Conservation (phyloP, 768 basidiomycete species). For the Lentinula sp. region DNA sequence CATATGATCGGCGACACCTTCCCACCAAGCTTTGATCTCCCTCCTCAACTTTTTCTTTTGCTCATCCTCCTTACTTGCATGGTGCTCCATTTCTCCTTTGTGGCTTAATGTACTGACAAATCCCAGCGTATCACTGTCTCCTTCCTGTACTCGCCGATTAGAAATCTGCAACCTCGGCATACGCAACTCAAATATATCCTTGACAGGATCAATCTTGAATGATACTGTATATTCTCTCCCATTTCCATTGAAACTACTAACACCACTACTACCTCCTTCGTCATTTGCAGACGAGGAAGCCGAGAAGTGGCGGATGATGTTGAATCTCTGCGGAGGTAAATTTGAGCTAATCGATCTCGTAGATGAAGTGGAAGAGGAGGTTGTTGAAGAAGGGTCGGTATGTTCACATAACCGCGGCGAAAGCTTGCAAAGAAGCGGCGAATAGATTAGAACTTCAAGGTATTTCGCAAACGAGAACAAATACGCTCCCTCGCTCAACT, state of each 20-base stretch:
- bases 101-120: neutral
- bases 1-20: constrained; percentile 52
- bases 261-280: neutral
- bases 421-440: constrained; percentile 26
- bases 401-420: constrained; percentile 44
- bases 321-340: neutral
- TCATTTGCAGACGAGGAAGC: constrained; percentile 13
- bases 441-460: constrained; percentile 48
- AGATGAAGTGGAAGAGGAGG: constrained; percentile 11
- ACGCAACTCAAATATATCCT: constrained; percentile 56
- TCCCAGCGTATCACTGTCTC: too few species aligned
- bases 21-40: constrained; percentile 67
- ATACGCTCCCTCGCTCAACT: constrained; percentile 44
- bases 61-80: constrained; percentile 21
- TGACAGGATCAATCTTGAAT: constrained; percentile 37
- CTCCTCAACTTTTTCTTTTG: constrained; percentile 45
- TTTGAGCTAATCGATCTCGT: constrained; percentile 8
- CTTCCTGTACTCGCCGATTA: constrained; percentile 15
- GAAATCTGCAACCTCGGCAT: constrained; percentile 57
- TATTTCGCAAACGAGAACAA: constrained; percentile 54
- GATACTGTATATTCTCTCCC: constrained; percentile 23
- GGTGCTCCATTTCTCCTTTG: neutral
- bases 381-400: constrained; percentile 24
- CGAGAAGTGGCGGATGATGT: constrained; percentile 38
- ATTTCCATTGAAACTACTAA: neutral